Conservation (phyloP, 2,329 filamentous ascomycete species). For the Pseudogymnoascus sp. region DNA sequence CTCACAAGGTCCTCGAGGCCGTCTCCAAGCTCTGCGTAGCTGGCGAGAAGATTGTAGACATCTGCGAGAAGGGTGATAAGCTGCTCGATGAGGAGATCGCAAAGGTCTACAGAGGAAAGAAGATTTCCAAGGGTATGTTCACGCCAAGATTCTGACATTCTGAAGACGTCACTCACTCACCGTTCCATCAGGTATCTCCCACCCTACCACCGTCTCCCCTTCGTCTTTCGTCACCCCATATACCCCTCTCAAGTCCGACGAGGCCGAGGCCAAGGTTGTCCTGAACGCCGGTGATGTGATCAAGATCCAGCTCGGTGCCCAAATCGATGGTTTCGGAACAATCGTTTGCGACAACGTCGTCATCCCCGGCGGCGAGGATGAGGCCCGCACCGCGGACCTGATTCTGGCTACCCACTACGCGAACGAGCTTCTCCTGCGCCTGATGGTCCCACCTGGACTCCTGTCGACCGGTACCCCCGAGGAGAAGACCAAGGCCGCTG, state of each 20-base stretch:
- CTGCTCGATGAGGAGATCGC: constrained; percentile 84
- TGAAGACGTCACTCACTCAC: constrained; percentile 20
- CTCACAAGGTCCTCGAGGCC: constrained; percentile 86
- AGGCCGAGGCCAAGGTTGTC: constrained; percentile 69
- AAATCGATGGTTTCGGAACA: constrained; percentile 94
- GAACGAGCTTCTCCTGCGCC: constrained; percentile 84
- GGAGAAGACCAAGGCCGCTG: constrained; percentile 85
- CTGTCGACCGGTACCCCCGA: constrained; percentile 78
- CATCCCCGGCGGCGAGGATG: constrained; percentile 58
- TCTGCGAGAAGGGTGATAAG: constrained; percentile 95
- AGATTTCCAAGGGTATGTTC: constrained; percentile 73
- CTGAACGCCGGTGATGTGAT: constrained; percentile 80
- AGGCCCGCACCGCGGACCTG: constrained; percentile 76
- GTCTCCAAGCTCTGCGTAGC: constrained; percentile 68
- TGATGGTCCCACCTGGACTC: constrained; percentile 86
- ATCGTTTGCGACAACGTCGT: constrained; percentile 93
- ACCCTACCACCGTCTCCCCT: constrained; percentile 92
- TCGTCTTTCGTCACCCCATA: constrained; percentile 93
- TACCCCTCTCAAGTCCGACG: constrained; percentile 81
- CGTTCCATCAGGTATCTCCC: constrained; percentile 61
- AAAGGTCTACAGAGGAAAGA: constrained; percentile 99
- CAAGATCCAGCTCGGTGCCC: constrained; percentile 98
- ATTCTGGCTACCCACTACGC: constrained; percentile 87
- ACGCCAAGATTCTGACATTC: constrained; percentile 9
- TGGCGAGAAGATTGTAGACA: constrained; percentile 83